Percentiles rank a stretch among this genome's conserved stretches.
Conservation (phyloP, 2,329 filamentous ascomycete species). For the Sporothrix protearum region DNA sequence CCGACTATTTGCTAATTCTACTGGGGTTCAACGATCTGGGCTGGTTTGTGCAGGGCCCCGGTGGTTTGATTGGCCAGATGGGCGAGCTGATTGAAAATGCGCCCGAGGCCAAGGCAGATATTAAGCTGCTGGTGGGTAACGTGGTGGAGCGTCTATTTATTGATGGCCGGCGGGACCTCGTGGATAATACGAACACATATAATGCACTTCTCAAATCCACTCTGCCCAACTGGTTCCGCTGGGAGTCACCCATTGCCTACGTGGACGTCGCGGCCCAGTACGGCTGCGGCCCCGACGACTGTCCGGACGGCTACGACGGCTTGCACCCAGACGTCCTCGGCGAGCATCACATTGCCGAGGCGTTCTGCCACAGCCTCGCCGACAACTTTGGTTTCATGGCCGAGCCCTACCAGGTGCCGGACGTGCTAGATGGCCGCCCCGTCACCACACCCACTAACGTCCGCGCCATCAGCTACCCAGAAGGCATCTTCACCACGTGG, state of each 20-base stretch:
- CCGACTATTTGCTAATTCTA: neutral
- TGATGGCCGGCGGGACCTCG: constrained; percentile 25
- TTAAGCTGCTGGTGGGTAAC: constrained; percentile 29
- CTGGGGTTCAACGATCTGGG: constrained; percentile 33
- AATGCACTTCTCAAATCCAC: constrained; percentile 28
- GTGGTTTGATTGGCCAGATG: constrained; percentile 25
- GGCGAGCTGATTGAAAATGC: constrained; percentile 31
- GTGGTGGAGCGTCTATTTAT: constrained; percentile 29
- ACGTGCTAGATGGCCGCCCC: neutral
- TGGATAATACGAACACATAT: constrained; percentile 26
- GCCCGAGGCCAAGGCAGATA: constrained; percentile 29
- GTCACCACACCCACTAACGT: neutral
- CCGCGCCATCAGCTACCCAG: neutral
- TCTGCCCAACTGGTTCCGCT: constrained; percentile 28
- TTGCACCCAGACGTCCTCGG: constrained; percentile 42
- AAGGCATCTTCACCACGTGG: neutral
- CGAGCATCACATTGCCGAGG: constrained; percentile 42
- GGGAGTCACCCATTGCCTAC: constrained; percentile 32
- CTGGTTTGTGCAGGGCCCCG: constrained; percentile 28
- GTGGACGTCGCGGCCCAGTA: constrained; percentile 33
- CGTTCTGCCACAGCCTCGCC: constrained; percentile 37
- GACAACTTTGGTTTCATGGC: constrained; percentile 28
- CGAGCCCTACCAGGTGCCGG: neutral
- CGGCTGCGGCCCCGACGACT: constrained; percentile 19
- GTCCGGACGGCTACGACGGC: constrained; percentile 31